These are phyloP conservation scores for Entoloma clypeatum DNA, from an alignment of 1,284 basidiomycete species.

Conservation along the genomic window DNA sequence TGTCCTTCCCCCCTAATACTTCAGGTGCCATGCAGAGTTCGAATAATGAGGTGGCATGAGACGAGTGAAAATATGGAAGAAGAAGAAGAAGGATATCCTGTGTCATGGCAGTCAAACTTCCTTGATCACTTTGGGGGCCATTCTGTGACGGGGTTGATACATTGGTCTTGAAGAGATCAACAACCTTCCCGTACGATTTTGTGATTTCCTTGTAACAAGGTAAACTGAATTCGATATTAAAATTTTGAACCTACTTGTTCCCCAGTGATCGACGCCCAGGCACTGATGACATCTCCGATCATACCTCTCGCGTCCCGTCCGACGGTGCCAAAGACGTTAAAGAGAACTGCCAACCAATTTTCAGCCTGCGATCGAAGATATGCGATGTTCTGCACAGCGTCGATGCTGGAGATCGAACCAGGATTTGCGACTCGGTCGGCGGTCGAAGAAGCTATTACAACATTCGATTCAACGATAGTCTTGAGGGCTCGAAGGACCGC, in stretches of 20 bases:
- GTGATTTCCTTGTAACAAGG: slow-evolving; percentile 58
- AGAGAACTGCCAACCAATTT: slow-evolving; percentile 92
- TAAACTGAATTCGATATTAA: neutral
- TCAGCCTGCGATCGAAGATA: slow-evolving; percentile 80
- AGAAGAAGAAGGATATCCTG: slow-evolving; percentile 89
- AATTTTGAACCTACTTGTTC: slow-evolving; percentile 47
- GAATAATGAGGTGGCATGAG: slow-evolving; percentile 64
- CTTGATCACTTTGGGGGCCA: slow-evolving; percentile 36
- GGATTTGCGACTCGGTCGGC: slow-evolving; percentile 32
- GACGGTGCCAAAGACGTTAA: slow-evolving; percentile 94
- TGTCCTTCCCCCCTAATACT: slow-evolving; percentile 72
- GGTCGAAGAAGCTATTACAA: slow-evolving; percentile 34
- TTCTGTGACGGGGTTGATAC: slow-evolving; percentile 40
- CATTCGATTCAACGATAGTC: slow-evolving; percentile 75
- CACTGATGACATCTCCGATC: slow-evolving; percentile 86
- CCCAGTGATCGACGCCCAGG: slow-evolving; percentile 84
- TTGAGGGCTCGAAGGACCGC: slow-evolving; percentile 82
- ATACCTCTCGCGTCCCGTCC: slow-evolving; percentile 73
- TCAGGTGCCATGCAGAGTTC: slow-evolving; percentile 54
- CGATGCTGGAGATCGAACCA: slow-evolving; percentile 40
- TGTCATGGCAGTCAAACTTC: slow-evolving; percentile 70
- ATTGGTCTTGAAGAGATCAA: slow-evolving; percentile 73
- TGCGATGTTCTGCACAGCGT: slow-evolving; percentile 66
- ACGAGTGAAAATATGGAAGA: slow-evolving; percentile 68
- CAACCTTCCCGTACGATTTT: slow-evolving; percentile 80